Percentiles rank a stretch among this genome's conserved stretches.
These are phyloP conservation scores for Alternaria conjuncta DNA, from an alignment of 2,329 filamentous ascomycete genomes.

Conservation along the genomic window DNA sequence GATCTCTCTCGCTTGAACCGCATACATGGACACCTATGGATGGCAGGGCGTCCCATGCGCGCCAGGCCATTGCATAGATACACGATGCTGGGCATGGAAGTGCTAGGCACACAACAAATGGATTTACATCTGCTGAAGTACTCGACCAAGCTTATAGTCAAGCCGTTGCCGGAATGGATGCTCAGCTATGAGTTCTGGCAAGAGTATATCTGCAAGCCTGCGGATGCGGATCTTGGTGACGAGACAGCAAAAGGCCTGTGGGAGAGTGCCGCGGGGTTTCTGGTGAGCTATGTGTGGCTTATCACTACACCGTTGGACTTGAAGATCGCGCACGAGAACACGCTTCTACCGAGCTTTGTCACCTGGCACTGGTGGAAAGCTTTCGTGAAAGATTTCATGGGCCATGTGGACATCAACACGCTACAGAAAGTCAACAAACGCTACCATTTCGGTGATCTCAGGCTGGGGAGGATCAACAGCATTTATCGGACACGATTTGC, in stretches of 20 bases:
- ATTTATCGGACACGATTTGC: conserved; percentile 45
- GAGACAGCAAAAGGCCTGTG: background rate
- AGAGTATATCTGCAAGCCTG: conserved; percentile 23
- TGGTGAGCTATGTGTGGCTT: conserved; percentile 47
- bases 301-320: conserved; percentile 42
- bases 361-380: conserved; percentile 46
- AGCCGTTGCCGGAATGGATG: conserved; percentile 44
- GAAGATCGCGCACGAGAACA: conserved; percentile 39
- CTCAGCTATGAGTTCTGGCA: conserved; percentile 40
- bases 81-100: conserved; percentile 42
- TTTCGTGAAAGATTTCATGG: conserved; percentile 36
- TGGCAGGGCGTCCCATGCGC: conserved; percentile 47
- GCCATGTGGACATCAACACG: conserved; percentile 36
- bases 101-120: conserved; percentile 43
- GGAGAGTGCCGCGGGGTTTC: conserved; percentile 36
- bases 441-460: conserved; percentile 46
- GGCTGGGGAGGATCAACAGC: conserved; percentile 44
- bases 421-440: conserved; percentile 47
- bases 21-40: conserved; percentile 46
- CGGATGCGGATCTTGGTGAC: conserved; percentile 24
- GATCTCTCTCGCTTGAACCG: conserved; percentile 40
- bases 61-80: conserved; percentile 45
- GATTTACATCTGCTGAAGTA: conserved; percentile 47
- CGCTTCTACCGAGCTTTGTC: conserved; percentile 36
- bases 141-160: conserved; percentile 39